Conservation (phyloP, 805 yeast genomes). For the Suhomyces vadensis region DNA sequence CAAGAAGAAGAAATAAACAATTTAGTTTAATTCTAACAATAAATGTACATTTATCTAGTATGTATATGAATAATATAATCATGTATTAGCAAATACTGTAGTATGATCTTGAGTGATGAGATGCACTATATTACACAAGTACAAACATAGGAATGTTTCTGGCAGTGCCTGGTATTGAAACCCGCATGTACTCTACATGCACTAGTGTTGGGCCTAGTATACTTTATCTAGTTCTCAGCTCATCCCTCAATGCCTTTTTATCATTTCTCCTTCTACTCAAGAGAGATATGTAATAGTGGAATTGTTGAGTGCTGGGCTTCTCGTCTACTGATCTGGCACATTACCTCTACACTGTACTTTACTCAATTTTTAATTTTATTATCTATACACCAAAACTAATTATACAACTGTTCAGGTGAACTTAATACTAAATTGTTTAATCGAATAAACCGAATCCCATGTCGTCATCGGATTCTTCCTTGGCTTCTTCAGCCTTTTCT, state of each 20-base stretch:
- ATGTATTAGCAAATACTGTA: slow-evolving; percentile 4
- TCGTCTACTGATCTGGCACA: too few relatives aligned
- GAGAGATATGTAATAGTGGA: too few relatives aligned
- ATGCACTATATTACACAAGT: too few relatives aligned
- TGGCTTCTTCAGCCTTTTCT: slow-evolving; percentile 31
- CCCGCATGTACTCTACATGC: too few relatives aligned
- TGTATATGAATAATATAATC: slow-evolving; percentile 8
- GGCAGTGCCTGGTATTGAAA: too few relatives aligned
- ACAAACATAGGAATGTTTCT: too few relatives aligned
- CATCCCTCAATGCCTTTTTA: too few relatives aligned
- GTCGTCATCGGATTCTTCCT: slow-evolving; percentile 40
- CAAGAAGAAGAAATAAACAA: slow-evolving; percentile 83
- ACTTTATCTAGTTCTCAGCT: too few relatives aligned
- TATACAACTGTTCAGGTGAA: not conserved
- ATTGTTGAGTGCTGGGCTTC: too few relatives aligned
- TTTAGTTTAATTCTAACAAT: slow-evolving; percentile 7
- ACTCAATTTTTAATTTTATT: slow-evolving; percentile 1
- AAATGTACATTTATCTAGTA: slow-evolving; percentile 12
- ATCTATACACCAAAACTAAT: slow-evolving; percentile 2
- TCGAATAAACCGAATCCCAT: slow-evolving; percentile 50
- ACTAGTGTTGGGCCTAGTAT: too few relatives aligned
- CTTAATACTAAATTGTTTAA: slow-evolving; percentile 21
- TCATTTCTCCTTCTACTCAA: too few relatives aligned
- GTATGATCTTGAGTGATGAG: not conserved
- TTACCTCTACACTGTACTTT: not conserved